These are phyloP conservation scores for Kwoniella bestiolae DNA, from an alignment of 768 basidiomycete species.

Conservation along the genomic window DNA sequence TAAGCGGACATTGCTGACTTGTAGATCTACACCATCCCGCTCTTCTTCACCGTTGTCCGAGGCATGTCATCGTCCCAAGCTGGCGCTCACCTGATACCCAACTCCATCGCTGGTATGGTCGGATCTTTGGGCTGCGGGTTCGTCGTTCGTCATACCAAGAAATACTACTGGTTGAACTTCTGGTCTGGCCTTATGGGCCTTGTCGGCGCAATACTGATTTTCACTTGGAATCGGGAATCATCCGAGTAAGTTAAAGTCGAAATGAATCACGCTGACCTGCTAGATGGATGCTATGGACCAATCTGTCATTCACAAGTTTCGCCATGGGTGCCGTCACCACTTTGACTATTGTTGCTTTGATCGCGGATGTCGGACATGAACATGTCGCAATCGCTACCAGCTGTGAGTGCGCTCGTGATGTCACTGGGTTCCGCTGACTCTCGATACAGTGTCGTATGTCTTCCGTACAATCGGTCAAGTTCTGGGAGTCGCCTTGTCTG, in stretches of 20 bases:
- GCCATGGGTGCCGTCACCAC: conserved; percentile 35
- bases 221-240: conserved; percentile 68
- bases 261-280: conserved; percentile 31
- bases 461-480: conserved; percentile 95
- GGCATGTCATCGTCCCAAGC: conserved; percentile 71
- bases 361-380: conserved; percentile 75
- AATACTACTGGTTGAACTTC: conserved; percentile 73
- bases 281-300: conserved; percentile 28
- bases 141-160: conserved; percentile 70
- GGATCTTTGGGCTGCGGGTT: conserved; percentile 92
- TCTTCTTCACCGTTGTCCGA: conserved; percentile 88
- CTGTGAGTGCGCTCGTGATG: conserved; percentile 77
- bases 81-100: conserved; percentile 83
- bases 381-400: conserved; percentile 76
- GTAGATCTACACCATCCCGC: conserved; percentile 78
- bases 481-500: conserved; percentile 85
- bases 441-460: conserved; percentile 80
- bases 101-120: conserved; percentile 77
- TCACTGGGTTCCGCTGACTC: conserved; percentile 18
- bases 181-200: conserved; percentile 62
- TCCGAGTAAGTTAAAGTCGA: conserved; percentile 35
- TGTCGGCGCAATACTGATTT: conserved; percentile 63
- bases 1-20: neutral
- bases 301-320: conserved; percentile 22
- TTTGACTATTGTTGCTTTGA: conserved; percentile 66